A percentile compares a stretch with the other conserved stretches of the same genome.
Evolutionary conservation across 768 basidiomycete species (phyloP).

Genomic region (Amylocystis lapponica): DNA sequence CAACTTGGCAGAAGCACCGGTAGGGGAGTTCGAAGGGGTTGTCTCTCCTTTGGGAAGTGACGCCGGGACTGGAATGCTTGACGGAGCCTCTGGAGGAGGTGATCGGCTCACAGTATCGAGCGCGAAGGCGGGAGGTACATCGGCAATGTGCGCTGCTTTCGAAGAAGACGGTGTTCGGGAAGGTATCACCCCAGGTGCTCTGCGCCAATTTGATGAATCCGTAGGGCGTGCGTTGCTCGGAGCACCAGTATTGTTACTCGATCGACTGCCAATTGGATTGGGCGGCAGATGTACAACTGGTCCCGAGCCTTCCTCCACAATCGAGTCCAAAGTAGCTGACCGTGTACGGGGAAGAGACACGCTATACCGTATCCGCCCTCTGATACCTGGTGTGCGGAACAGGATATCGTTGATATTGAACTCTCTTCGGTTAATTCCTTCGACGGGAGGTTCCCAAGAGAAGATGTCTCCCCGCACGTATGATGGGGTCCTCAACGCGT

Average conservation of each 20-base stretch:
- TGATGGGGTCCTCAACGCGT: slow-evolving; percentile 34
- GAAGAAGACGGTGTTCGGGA: slow-evolving; percentile 13
- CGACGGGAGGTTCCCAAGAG: slow-evolving; percentile 67
- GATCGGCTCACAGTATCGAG: slow-evolving; percentile 62
- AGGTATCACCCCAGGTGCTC: too few relatives aligned
- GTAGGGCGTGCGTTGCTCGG: slow-evolving; percentile 31
- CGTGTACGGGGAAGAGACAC: slow-evolving; percentile 32
- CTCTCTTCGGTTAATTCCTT: slow-evolving; percentile 55
- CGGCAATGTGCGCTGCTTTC: slow-evolving; percentile 3
- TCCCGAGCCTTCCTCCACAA: slow-evolving; percentile 3
- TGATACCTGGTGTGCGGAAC: slow-evolving; percentile 38
- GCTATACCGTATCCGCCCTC: slow-evolving; percentile 28
- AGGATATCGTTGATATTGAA: slow-evolving; percentile 61
- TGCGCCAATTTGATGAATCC: slow-evolving; percentile 36
- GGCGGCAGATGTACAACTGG: slow-evolving; percentile 38
- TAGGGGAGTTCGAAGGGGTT: slow-evolving; percentile 13
- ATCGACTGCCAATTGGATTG: slow-evolving; percentile 12
- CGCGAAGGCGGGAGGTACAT: slow-evolving; percentile 12
- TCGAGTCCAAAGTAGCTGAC: slow-evolving; percentile 1
- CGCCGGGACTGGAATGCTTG: slow-evolving; percentile 15
- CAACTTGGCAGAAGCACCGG: slow-evolving; percentile 34
- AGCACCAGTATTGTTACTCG: slow-evolving; percentile 8
- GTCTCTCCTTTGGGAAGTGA: background rate
- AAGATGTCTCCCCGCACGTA: slow-evolving; percentile 57
- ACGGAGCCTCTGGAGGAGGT: slow-evolving; percentile 50